Conservation (phyloP, 192 early-diverging fungal species). For the Coemansia sp. region DNA sequence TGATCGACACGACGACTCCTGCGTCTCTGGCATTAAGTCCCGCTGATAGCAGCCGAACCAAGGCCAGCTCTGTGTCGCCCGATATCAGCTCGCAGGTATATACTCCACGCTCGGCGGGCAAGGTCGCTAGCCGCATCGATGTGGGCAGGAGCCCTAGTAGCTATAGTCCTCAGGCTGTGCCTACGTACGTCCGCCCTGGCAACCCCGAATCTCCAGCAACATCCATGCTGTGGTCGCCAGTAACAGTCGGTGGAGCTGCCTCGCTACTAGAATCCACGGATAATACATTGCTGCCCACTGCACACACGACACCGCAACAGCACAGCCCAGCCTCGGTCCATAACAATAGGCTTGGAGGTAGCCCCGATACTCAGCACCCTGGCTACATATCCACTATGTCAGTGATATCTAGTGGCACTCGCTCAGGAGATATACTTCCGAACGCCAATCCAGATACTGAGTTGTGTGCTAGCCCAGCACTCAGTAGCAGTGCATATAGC, state of each 20-base stretch:
- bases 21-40: not conserved
- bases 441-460: not conserved
- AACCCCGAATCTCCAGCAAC: not conserved
- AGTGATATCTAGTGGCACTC: not conserved
- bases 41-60: not conserved
- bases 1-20: not conserved
- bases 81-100: not conserved
- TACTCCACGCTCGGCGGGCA: slow-evolving; percentile 27
- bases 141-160: not conserved
- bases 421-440: not conserved
- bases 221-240: slow-evolving; percentile 4
- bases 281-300: not conserved
- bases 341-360: slow-evolving; percentile 3
- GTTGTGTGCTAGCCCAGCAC: not conserved
- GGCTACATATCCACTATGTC: slow-evolving; percentile 9
- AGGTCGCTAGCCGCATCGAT: slow-evolving; percentile 8
- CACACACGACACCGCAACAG: slow-evolving; percentile 5
- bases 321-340: slow-evolving; percentile 21
- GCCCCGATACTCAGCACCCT: slow-evolving; percentile 10
- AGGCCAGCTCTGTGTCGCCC: not conserved
- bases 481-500: not conserved
- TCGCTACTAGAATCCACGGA: not conserved
- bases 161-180: not conserved
- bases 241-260: not conserved
- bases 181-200: not conserved